Evolutionary conservation across 192 early-diverging fungal genomes (phyloP), one percentile per base, ranked within the genome.

Genomic region (Cetraspora pellucida): DNA sequence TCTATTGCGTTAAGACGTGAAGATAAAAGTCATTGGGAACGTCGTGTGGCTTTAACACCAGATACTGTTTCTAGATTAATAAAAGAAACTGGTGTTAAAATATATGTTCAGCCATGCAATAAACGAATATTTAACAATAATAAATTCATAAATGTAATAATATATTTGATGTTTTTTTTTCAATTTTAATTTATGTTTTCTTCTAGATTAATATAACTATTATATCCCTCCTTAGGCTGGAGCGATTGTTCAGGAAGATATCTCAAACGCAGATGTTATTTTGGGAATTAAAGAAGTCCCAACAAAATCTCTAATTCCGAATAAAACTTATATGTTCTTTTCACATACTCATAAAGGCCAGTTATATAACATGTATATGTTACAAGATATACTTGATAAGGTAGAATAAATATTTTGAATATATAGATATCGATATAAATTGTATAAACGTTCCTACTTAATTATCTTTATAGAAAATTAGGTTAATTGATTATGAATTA

Each of bases 291-390:
- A 99, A 82, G 97, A 99, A 77, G 94, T 99, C 5, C 95, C 96
- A 14, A 87, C 89, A 37, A 83, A 88, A 63, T 86, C 93, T 74
- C 79, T 99, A 77, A 87, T 97, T 10, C 88, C 89, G 5, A 84
- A 93, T 81, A 98, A 98, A 85, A 97, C 94, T 0, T 98, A 97
- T 83, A 43, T 98, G 43, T 92, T 94, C 82, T 99, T 99, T 74
- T 97, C 96, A 63, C 97, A 99, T 84, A 98, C 96, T 1, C 95
- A 97, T 85, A 99, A 99, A 85, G 97, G 96, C 47, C 96, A 97
- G 70, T 47, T 67, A n/a, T 93, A 96, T 82, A 97, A 97, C 82
- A 96, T 97, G 94, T 90, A 91, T 45, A 91, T 93, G 83, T 88
- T 99, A 64, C 88, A 96, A 79, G 82, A 87, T 55, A 88, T 97